Percentiles rank a stretch among this genome's conserved stretches.
These are phyloP conservation scores for Zygnema cylindricum DNA, from an alignment of 139 green algal genomes.

Conservation along the genomic window DNA sequence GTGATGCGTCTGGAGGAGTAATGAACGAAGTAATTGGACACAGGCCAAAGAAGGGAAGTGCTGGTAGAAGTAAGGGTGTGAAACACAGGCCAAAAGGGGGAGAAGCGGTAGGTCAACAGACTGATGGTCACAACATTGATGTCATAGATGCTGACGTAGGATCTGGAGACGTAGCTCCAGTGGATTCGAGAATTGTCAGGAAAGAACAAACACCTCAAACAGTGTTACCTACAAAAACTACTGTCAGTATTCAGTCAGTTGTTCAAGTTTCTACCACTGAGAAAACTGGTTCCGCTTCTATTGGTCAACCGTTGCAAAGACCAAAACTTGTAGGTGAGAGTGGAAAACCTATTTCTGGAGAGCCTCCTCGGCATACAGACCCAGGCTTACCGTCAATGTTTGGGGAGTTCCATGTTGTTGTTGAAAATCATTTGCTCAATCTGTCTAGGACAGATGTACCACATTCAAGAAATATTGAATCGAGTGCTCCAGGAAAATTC, in stretches of 20 bases:
- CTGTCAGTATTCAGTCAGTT: not conserved
- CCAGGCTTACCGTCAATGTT: not conserved
- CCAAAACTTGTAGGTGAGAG: not conserved
- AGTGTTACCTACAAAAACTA: not conserved
- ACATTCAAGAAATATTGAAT: not conserved
- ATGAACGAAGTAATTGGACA: not conserved
- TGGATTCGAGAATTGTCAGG: not conserved
- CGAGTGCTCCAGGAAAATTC: not conserved
- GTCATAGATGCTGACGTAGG: not conserved
- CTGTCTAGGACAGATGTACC: not conserved
- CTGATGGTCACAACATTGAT: not conserved
- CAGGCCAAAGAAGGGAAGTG: not conserved
- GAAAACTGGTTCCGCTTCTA: not conserved
- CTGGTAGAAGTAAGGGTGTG: not conserved
- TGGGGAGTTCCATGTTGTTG: not conserved
- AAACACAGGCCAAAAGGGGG: not conserved
- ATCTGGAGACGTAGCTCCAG: not conserved
- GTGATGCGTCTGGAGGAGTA: not conserved
- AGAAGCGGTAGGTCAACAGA: not conserved
- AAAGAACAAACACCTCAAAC: not conserved
- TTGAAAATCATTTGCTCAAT: not conserved
- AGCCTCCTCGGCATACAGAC: not conserved
- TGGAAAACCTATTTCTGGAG: not conserved
- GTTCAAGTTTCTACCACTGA: not conserved
- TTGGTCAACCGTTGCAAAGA: not conserved